Evolutionary conservation across 2,329 filamentous ascomycete genomes (phyloP).

Genomic region (Paecilomyces fulvus): DNA sequence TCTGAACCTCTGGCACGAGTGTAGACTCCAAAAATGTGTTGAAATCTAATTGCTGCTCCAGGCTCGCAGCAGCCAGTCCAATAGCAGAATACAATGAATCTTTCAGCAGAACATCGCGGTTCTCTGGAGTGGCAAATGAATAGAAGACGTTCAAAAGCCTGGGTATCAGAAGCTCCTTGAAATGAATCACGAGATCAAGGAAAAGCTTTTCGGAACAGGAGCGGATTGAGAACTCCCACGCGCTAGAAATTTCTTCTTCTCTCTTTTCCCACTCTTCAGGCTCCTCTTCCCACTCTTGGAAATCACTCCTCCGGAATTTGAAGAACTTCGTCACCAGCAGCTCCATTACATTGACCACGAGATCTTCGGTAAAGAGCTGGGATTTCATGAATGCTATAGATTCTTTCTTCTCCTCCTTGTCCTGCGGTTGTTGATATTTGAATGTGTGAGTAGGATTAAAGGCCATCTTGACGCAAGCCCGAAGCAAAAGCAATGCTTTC

Average conservation of each 20-base stretch:
- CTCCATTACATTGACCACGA: conserved; percentile 76
- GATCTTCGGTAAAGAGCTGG: conserved; percentile 64
- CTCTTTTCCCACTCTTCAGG: conserved; percentile 92
- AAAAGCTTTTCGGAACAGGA: conserved; percentile 92
- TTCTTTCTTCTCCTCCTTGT: conserved; percentile 65
- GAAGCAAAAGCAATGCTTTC: conserved; percentile 72
- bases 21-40: conserved; percentile 67
- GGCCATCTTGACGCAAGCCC: conserved; percentile 76
- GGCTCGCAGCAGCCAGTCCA: conserved; percentile 70
- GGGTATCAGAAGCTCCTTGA: conserved; percentile 70
- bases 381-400: conserved; percentile 62
- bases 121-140: conserved; percentile 58
- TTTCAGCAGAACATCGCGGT: conserved; percentile 69
- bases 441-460: conserved; percentile 75
- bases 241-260: conserved; percentile 75
- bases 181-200: conserved; percentile 80
- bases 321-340: conserved; percentile 81
- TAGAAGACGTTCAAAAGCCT: conserved; percentile 78
- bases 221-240: conserved; percentile 86
- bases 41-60: conserved; percentile 72
- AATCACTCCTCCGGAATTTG: conserved; percentile 73
- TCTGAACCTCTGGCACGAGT: conserved; percentile 70
- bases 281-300: conserved; percentile 88
- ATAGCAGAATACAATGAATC: conserved; percentile 93
- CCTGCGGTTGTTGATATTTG: conserved; percentile 66